Conservation (phyloP, 805 yeast species). For the Metschnikowia drakensbergensis region DNA sequence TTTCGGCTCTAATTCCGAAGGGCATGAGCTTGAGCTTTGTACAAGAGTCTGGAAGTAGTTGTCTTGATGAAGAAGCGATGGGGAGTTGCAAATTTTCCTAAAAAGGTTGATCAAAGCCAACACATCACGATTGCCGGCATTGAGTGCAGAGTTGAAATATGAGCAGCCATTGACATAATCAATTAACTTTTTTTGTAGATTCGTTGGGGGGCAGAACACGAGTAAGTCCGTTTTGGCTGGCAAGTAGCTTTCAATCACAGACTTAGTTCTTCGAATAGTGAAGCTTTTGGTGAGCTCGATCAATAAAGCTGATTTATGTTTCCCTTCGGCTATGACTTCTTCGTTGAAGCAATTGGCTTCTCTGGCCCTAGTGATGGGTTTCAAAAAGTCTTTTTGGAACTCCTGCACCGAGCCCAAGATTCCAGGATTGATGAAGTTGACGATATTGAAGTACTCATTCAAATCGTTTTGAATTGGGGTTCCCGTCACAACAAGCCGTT, state of each 20-base stretch:
- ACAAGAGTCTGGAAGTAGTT: slow-evolving; percentile 19
- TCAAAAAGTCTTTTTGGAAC: slow-evolving; percentile 59
- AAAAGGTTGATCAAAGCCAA: slow-evolving; percentile 68
- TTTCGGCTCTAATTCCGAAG: slow-evolving; percentile 15
- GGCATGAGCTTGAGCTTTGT: not conserved
- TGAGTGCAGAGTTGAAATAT: slow-evolving; percentile 29
- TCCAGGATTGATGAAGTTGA: slow-evolving; percentile 83
- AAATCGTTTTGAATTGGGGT: slow-evolving; percentile 94
- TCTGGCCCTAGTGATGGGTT: slow-evolving; percentile 70
- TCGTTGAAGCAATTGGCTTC: slow-evolving; percentile 54
- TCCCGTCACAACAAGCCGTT: slow-evolving; percentile 71
- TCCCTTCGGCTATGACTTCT: slow-evolving; percentile 52
- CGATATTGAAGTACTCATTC: slow-evolving; percentile 72
- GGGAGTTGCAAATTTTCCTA: slow-evolving; percentile 82
- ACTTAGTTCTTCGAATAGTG: slow-evolving; percentile 68
- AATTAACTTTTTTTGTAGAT: slow-evolving; percentile 54
- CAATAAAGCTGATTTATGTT: slow-evolving; percentile 57
- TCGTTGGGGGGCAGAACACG: slow-evolving; percentile 74
- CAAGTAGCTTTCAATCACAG: slow-evolving; percentile 51
- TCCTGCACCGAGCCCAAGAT: slow-evolving; percentile 58
- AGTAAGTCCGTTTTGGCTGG: slow-evolving; percentile 76
- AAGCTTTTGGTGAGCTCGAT: slow-evolving; percentile 61
- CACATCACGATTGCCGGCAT: slow-evolving; percentile 36
- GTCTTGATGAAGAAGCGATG: slow-evolving; percentile 56
- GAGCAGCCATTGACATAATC: slow-evolving; percentile 42